phyloP scores from a whole-genome alignment of 1,284 basidiomycete species.

The Crucibulum parvulum region DNA sequence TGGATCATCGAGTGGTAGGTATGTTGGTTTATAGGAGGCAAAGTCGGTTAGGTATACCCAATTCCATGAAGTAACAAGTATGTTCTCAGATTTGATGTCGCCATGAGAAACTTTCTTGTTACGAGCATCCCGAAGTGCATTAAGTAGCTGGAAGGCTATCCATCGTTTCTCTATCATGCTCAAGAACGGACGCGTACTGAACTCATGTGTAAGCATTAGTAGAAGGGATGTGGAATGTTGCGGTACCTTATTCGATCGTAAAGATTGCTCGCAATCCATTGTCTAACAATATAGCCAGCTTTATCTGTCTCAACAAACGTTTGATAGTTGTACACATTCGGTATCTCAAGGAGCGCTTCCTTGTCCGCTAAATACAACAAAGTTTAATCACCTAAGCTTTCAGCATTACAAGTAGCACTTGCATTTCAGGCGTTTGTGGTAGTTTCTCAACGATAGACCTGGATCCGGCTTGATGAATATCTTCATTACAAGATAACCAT shows the following conservation, averaged over 20 bases:
- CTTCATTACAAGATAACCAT: conserved; percentile 64
- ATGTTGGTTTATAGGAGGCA: conserved; percentile 96
- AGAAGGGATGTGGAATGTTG: not conserved
- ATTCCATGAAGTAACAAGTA: conserved; percentile 96
- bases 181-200: conserved; percentile 94
- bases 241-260: conserved; percentile 95
- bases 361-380: conserved; percentile 67
- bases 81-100: conserved; percentile 98
- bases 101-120: conserved; percentile 91
- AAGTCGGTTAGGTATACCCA: conserved; percentile 97
- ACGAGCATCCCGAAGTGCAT: conserved; percentile 84
- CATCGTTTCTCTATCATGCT: conserved; percentile 95
- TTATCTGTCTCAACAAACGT: conserved; percentile 94
- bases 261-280: conserved; percentile 94
- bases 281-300: conserved; percentile 94
- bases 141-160: conserved; percentile 95
- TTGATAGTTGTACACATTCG: conserved; percentile 92
- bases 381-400: not conserved
- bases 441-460: conserved; percentile 68
- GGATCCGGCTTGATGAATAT: conserved; percentile 87
- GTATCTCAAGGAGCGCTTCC: conserved; percentile 84
- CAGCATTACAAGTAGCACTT: conserved; percentile 11
- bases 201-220: not conserved
- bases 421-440: conserved; percentile 75
- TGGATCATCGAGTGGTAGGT: conserved; percentile 95